Evolutionary conservation across 2,329 filamentous ascomycete species (phyloP).

Genomic region (Apiospora marii): DNA sequence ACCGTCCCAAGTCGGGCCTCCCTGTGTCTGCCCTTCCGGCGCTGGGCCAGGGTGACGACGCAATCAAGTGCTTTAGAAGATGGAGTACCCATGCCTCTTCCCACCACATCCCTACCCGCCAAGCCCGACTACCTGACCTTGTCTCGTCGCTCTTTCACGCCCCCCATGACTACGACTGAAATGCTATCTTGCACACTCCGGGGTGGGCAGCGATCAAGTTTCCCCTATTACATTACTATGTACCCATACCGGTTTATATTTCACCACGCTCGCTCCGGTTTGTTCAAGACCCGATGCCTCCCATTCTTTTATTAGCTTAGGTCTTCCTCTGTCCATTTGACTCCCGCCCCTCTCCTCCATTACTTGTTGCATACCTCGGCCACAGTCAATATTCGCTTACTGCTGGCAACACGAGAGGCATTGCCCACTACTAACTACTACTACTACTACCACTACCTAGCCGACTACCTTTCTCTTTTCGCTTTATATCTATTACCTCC

Average conservation of each 20-base stretch:
- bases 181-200: conserved; percentile 16
- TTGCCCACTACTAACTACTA: not conserved
- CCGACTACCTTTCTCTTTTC: not conserved
- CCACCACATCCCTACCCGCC: conserved; percentile 17
- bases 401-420: not conserved
- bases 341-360: not conserved
- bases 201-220: conserved; percentile 13
- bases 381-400: conserved; percentile 9
- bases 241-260: conserved; percentile 5
- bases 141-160: conserved; percentile 12
- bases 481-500: not conserved
- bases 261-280: conserved; percentile 4
- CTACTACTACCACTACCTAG: not conserved
- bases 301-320: conserved; percentile 14
- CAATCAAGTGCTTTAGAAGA: conserved; percentile 7
- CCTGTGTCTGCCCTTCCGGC: not conserved
- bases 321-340: not conserved
- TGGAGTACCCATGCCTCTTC: conserved; percentile 13
- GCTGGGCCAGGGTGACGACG: not conserved
- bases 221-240: conserved; percentile 2
- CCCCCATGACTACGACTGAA: conserved; percentile 18
- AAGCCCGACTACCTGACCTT: conserved; percentile 13
- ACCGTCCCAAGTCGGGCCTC: not conserved
- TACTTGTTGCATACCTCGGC: conserved; percentile 9
- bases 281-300: conserved; percentile 4